Conservation (phyloP, 805 yeast genomes). For the Danielia reshetovae region DNA sequence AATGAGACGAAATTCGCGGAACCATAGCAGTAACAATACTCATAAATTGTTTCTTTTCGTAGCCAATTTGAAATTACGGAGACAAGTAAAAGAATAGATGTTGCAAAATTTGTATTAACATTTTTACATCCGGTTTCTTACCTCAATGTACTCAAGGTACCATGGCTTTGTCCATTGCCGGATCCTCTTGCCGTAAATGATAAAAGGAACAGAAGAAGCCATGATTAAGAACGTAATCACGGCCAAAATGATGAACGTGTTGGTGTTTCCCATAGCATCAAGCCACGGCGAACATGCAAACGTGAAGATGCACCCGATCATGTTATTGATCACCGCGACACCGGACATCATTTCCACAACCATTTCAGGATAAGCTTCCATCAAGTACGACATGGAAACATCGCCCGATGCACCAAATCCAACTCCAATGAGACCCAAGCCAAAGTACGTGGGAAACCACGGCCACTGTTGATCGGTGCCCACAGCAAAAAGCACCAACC, state of each 20-base stretch:
- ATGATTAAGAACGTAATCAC: constrained; percentile 57
- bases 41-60: too few relatives aligned
- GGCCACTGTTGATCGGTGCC: constrained; percentile 56
- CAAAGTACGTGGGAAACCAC: constrained; percentile 55
- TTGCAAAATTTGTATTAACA: too few relatives aligned
- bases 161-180: constrained; percentile 55
- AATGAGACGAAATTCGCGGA: background rate
- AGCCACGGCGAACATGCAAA: constrained; percentile 62
- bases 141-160: constrained; percentile 29
- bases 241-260: constrained; percentile 59
- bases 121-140: constrained; percentile 10
- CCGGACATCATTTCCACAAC: constrained; percentile 71
- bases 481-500: constrained; percentile 61
- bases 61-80: too few relatives aligned
- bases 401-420: constrained; percentile 73
- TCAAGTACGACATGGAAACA: constrained; percentile 60
- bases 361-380: constrained; percentile 69
- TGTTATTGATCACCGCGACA: constrained; percentile 60
- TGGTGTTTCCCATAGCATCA: constrained; percentile 51
- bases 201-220: constrained; percentile 53
- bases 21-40: background rate
- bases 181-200: constrained; percentile 56
- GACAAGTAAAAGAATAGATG: background rate
- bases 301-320: constrained; percentile 62
- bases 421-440: constrained; percentile 62